phyloP scores from a whole-genome alignment of 2,329 filamentous ascomycete genomes.

The Paecilomyces niveus region DNA sequence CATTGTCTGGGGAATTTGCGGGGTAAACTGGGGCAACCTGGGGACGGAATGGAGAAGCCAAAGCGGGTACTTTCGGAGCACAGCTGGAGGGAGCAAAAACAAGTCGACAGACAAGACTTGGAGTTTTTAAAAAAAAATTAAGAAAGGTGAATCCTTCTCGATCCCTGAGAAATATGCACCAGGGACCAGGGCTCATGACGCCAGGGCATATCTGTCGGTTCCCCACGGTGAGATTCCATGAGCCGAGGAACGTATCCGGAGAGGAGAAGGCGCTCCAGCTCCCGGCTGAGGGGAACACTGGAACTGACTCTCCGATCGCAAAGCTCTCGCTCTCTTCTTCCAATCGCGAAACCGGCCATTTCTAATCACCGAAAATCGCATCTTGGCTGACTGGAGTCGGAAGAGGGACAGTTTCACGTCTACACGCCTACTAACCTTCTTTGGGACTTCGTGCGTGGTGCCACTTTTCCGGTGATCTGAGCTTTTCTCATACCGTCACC shows the following conservation, averaged over 20 bases:
- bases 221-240: neutral
- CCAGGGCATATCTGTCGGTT: neutral
- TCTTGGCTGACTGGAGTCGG: neutral
- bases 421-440: neutral
- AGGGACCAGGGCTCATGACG: neutral
- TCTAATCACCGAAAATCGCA: neutral
- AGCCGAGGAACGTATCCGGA: neutral
- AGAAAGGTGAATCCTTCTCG: neutral
- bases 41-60: neutral
- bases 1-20: slow-evolving; percentile 11
- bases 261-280: neutral
- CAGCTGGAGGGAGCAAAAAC: neutral
- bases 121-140: neutral
- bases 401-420: too few species aligned
- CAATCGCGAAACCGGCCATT: neutral
- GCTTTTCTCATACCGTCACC: neutral
- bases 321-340: neutral
- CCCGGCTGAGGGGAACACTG: too few species aligned
- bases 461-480: neutral
- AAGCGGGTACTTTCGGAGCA: slow-evolving; percentile 8
- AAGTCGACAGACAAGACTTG: neutral
- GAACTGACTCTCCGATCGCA: neutral
- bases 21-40: slow-evolving; percentile 4
- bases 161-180: neutral
- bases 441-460: neutral